Conservation (phyloP, 2,329 filamentous ascomycete species). For the Colletotrichum tabaci region DNA sequence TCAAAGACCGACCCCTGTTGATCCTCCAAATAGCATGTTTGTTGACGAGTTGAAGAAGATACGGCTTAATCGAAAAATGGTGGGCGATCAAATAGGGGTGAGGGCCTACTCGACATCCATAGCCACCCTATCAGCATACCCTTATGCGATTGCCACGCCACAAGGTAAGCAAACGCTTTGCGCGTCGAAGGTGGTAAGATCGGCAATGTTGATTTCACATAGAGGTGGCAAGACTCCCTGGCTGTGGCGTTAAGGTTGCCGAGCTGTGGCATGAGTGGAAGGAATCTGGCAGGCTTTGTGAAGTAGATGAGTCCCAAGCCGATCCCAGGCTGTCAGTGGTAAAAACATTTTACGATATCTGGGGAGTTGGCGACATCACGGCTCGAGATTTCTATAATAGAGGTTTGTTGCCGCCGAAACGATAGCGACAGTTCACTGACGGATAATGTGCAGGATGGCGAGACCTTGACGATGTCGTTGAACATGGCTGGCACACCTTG, state of each 20-base stretch:
- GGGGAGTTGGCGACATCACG: slow-evolving; percentile 89
- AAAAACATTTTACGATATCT: slow-evolving; percentile 84
- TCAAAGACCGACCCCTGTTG: slow-evolving; percentile 79
- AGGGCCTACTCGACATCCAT: slow-evolving; percentile 92
- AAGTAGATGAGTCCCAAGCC: slow-evolving; percentile 74
- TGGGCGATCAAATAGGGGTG: slow-evolving; percentile 83
- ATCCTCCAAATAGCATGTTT: slow-evolving; percentile 82
- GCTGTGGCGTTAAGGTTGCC: slow-evolving; percentile 86
- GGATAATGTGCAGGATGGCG: slow-evolving; percentile 72
- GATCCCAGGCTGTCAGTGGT: slow-evolving; percentile 77
- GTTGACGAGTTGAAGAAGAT: slow-evolving; percentile 82
- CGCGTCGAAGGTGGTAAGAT: not conserved
- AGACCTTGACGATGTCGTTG: slow-evolving; percentile 88
- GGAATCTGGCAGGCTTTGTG: slow-evolving; percentile 70
- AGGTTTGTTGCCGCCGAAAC: slow-evolving; percentile 49
- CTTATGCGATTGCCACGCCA: slow-evolving; percentile 61
- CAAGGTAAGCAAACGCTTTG: slow-evolving; percentile 55
- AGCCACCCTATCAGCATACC: slow-evolving; percentile 86
- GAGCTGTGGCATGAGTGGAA: slow-evolving; percentile 84
- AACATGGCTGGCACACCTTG: slow-evolving; percentile 83
- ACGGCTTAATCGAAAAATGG: slow-evolving; percentile 77
- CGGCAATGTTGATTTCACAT: slow-evolving; percentile 15
- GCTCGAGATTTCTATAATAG: slow-evolving; percentile 86
- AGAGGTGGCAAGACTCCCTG: slow-evolving; percentile 76
- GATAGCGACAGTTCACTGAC: not conserved